phyloP scores from a whole-genome alignment of 2,329 filamentous ascomycete genomes.

The Harringtonia aguacate region DNA sequence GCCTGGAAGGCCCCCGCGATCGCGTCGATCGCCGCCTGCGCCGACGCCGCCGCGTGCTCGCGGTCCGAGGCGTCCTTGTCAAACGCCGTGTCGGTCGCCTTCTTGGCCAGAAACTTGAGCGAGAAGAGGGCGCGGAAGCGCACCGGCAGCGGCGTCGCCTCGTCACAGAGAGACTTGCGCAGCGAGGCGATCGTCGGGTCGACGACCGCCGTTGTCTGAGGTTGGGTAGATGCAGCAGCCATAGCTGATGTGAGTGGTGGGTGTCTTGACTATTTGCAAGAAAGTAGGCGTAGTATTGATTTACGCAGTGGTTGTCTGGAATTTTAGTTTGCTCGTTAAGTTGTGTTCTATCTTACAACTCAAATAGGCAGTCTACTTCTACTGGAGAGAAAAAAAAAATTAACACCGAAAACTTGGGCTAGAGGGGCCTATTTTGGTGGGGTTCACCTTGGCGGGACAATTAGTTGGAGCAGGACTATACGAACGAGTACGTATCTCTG shows the following conservation, averaged over 20 bases:
- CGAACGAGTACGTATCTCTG: not conserved
- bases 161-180: conserved; percentile 67
- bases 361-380: not conserved
- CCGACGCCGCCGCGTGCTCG: conserved; percentile 24
- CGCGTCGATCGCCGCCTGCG: conserved; percentile 53
- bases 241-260: conserved; percentile 8
- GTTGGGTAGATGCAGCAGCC: conserved; percentile 14
- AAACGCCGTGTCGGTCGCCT: conserved; percentile 19
- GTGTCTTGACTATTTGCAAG: not conserved
- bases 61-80: conserved; percentile 27
- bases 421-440: conserved; percentile 1
- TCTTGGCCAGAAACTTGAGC: conserved; percentile 81
- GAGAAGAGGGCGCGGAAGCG: conserved; percentile 97
- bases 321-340: not conserved
- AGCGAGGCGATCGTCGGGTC: conserved; percentile 47
- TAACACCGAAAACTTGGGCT: not conserved
- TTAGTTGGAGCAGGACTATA: no score
- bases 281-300: not conserved
- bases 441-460: not conserved
- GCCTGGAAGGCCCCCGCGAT: conserved; percentile 83
- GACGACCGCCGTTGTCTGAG: conserved; percentile 7
- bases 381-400: not conserved
- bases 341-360: not conserved
- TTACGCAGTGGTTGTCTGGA: not conserved
- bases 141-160: conserved; percentile 70